Base-by-base conservation (phyloP, 768 basidiomycete species). In the Leucocoprinus sp. region DNA sequence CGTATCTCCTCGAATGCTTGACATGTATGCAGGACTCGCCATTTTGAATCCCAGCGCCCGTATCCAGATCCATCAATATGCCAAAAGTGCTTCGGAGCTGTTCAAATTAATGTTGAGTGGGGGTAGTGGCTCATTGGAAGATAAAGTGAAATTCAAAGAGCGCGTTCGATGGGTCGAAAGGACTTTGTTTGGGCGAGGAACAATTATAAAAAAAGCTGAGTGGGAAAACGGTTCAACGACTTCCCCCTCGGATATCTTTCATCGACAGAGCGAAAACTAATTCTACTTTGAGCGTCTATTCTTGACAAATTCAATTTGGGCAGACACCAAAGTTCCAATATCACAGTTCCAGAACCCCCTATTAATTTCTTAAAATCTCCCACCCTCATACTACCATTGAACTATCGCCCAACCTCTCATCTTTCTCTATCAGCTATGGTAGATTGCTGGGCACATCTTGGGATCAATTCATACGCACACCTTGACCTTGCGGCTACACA, bases 1-100 rank as follows among this genome's bases (percentile, higher is more conserved):
- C 89, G 96, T 0, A 98, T 99, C 56, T 99, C 96, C 64, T 77
- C 90, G 35, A 96, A 93, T 63, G 85, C 92, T 50, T 99, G 93
- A 93, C 95, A 99, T 65, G 95, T 99, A 99, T 61, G 95, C 95
- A 11, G 95, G 96, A 1, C 77, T 99, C n/a, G 95, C 95, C 1
- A 90, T 98, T 60, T 76, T 99, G 51, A 98, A 99, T 63, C 95
- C 96, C 4, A 82, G 75, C 8, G 96, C 96, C 0, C 76, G 77
- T 33, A 62, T 72, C 1, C 95, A 97, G 60, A 97, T 99, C 52
- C 75, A 96, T 54, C 91, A 95, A 53, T 99, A 83, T 59, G 83
- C 95, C 2, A 75, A 77, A 48, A 85, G 82, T 56, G 79, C 81
- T 6, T 87, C 86, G 2, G 92, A 91, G 47, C 72, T 98, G 22